Percentiles rank a stretch among this genome's conserved stretches.
Evolutionary conservation across 225 moss, liverwort and hornwort species (phyloP).

Genomic region (Neckera pumila): DNA sequence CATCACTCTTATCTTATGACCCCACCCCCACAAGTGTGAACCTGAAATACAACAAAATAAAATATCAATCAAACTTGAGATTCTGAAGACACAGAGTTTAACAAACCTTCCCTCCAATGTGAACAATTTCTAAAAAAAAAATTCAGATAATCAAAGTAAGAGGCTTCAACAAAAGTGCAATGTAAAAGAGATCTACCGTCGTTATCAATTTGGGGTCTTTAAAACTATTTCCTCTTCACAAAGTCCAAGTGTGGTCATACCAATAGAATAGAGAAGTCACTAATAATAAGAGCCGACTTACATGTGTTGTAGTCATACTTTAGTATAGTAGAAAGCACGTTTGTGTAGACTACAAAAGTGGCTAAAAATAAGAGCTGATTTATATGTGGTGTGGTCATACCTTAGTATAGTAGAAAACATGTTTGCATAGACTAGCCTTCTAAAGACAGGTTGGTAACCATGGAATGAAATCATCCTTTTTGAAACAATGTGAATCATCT

Average conservation of each 20-base stretch:
- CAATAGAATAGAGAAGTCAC: too few relatives aligned
- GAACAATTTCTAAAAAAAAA: not conserved
- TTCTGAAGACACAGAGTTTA: accelerated
- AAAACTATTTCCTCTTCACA: accelerated
- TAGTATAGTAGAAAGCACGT: too few relatives aligned
- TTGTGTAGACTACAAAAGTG: too few relatives aligned
- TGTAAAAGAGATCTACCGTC: not conserved
- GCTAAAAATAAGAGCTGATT: too few relatives aligned
- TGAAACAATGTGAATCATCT: too few relatives aligned
- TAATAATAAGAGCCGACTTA: too few relatives aligned
- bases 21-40: not conserved
- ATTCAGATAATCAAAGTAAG: not conserved
- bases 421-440: too few relatives aligned
- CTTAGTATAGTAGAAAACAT: too few relatives aligned
- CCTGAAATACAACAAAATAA: not conserved
- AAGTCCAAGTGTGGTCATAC: not conserved
- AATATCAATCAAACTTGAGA: not conserved
- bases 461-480: too few relatives aligned
- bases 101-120: not conserved
- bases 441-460: too few relatives aligned
- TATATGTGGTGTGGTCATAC: too few relatives aligned
- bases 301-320: too few relatives aligned
- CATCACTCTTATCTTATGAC: not conserved
- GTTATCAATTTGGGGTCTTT: not conserved
- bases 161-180: accelerated